Percentiles rank a stretch among this genome's conserved stretches.
These are phyloP conservation scores for Aegilops longissima DNA, from an alignment of 176 grass and related monocot species.

Conservation along the genomic window DNA sequence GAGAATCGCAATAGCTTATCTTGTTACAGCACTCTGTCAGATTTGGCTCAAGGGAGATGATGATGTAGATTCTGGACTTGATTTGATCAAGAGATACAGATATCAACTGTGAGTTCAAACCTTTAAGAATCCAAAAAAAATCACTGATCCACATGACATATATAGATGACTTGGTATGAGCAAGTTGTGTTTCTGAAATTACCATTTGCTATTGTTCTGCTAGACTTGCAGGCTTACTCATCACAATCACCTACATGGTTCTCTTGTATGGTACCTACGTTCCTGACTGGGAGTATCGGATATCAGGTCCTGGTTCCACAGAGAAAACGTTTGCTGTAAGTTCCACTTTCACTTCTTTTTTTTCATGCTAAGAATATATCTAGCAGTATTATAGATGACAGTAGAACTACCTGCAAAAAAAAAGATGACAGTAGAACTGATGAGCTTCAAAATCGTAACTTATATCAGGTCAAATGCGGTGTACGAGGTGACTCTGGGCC, in stretches of 20 bases:
- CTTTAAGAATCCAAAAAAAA: neutral
- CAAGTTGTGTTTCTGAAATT: neutral
- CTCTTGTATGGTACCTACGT: slow-evolving; percentile 73
- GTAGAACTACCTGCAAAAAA: no score
- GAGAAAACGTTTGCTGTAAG: slow-evolving; percentile 52
- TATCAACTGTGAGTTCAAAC: slow-evolving; percentile 58
- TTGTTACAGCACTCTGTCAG: slow-evolving; percentile 75
- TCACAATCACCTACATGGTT: slow-evolving; percentile 51
- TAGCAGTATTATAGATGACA: neutral
- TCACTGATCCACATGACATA: neutral
- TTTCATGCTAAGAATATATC: neutral
- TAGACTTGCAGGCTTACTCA: slow-evolving; percentile 51
- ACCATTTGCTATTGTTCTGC: neutral
- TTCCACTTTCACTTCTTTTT: slow-evolving; percentile 14
- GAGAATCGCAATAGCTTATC: slow-evolving; percentile 91
- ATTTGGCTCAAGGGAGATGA: slow-evolving; percentile 77
- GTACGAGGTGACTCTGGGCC: slow-evolving; percentile 74
- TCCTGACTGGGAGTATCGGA: slow-evolving; percentile 68
- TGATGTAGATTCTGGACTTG: slow-evolving; percentile 43
- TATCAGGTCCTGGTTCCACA: slow-evolving; percentile 41
- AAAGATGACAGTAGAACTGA: slow-evolving; percentile 5
- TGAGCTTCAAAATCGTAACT: neutral
- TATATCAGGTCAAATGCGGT: slow-evolving; percentile 75
- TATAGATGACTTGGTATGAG: neutral
- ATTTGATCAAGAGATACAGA: slow-evolving; percentile 63